Conservation (phyloP, 805 yeast genomes). For the Metschnikowia aberdeeniae region DNA sequence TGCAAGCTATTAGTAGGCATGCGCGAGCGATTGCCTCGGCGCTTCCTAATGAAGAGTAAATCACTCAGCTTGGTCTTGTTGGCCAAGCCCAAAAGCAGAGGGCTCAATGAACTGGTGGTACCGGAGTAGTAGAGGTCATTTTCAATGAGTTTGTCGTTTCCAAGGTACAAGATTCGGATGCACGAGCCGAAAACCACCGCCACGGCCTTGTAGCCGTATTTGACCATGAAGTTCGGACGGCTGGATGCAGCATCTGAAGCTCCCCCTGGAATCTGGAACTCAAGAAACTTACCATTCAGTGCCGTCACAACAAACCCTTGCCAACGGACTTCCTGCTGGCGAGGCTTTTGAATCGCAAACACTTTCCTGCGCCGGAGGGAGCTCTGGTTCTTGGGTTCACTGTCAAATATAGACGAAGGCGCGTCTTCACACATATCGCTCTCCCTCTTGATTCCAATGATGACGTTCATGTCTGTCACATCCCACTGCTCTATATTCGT, state of each 20-base stretch:
- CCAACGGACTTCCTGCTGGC: slow-evolving; percentile 38
- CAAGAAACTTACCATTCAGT: slow-evolving; percentile 58
- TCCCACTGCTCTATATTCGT: slow-evolving; percentile 74
- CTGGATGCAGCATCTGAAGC: slow-evolving; percentile 19
- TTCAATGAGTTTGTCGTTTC: slow-evolving; percentile 68
- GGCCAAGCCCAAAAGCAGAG: slow-evolving; percentile 14
- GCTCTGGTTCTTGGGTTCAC: neutral
- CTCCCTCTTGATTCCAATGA: slow-evolving; percentile 54
- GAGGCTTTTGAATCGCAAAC: neutral
- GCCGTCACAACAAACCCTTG: slow-evolving; percentile 75
- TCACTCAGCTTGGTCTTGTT: slow-evolving; percentile 34
- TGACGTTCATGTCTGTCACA: slow-evolving; percentile 68
- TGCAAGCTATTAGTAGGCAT: neutral
- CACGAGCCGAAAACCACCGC: slow-evolving; percentile 71
- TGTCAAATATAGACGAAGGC: neutral
- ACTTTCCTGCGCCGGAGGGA: neutral
- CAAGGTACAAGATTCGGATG: slow-evolving; percentile 69
- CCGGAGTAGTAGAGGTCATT: slow-evolving; percentile 48
- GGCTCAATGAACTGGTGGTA: slow-evolving; percentile 29
- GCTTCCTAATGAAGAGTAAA: slow-evolving; percentile 49
- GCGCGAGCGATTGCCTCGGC: slow-evolving; percentile 19
- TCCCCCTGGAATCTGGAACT: slow-evolving; percentile 53
- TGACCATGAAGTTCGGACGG: slow-evolving; percentile 56
- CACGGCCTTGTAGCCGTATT: slow-evolving; percentile 75
- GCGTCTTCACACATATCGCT: neutral